Conservation (phyloP, 2,329 filamentous ascomycete genomes). For the Colletotrichum cereale region DNA sequence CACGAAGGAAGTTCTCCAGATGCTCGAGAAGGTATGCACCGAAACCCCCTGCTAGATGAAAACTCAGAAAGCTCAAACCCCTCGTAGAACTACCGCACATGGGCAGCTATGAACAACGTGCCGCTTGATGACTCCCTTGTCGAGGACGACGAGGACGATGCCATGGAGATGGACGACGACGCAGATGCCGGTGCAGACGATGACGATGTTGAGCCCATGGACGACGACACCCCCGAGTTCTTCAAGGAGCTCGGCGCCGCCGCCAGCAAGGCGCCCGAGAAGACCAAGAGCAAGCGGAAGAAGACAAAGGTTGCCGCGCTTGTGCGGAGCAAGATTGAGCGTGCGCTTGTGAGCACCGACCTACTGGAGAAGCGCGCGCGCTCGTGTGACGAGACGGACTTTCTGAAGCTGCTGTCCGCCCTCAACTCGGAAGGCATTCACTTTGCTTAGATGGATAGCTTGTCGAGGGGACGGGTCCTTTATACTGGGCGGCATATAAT, state of each 20-base stretch:
- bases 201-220: conserved; percentile 67
- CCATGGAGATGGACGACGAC: conserved; percentile 57
- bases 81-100: conserved; percentile 83
- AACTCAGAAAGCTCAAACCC: not conserved
- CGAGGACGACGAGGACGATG: conserved; percentile 57
- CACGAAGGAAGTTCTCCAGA: conserved; percentile 81
- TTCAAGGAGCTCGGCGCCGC: conserved; percentile 75
- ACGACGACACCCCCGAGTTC: conserved; percentile 84
- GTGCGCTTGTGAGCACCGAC: conserved; percentile 84
- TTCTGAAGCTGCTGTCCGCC: conserved; percentile 81
- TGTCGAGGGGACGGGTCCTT: not conserved
- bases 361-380: conserved; percentile 85
- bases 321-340: conserved; percentile 87
- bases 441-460: conserved; percentile 71
- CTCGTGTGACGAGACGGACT: conserved; percentile 93
- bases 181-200: conserved; percentile 52
- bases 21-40: conserved; percentile 71
- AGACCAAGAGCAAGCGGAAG: conserved; percentile 77
- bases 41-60: not conserved
- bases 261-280: conserved; percentile 55
- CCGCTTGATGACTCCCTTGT: conserved; percentile 75
- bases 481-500: conserved; percentile 6
- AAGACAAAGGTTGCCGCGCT: conserved; percentile 85
- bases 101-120: conserved; percentile 88
- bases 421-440: conserved; percentile 96